phyloP scores from a whole-genome alignment of 1,284 basidiomycete species.

The Agaricales sp. region DNA sequence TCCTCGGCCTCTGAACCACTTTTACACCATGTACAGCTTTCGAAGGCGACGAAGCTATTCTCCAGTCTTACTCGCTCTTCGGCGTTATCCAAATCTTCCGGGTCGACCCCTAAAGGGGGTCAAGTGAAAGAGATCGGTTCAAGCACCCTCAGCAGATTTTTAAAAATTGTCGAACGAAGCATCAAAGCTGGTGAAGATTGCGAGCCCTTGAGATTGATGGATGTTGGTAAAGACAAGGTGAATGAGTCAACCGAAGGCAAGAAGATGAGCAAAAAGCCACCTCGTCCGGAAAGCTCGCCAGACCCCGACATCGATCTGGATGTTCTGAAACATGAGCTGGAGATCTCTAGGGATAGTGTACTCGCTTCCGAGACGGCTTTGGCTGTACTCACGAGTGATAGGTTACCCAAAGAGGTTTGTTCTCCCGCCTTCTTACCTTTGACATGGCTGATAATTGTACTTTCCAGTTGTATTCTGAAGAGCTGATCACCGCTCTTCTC shows the following conservation, averaged over 20 bases:
- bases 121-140: constrained; percentile 59
- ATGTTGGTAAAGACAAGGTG: constrained; percentile 25
- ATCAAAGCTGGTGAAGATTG: constrained; percentile 65
- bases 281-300: constrained; percentile 16
- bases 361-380: constrained; percentile 78
- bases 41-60: constrained; percentile 61
- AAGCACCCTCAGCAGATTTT: constrained; percentile 45
- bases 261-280: constrained; percentile 19
- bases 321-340: constrained; percentile 36
- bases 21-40: constrained; percentile 47
- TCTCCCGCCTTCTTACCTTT: neutral
- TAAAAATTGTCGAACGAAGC: constrained; percentile 71
- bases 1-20: constrained; percentile 47
- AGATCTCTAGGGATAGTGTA: constrained; percentile 58
- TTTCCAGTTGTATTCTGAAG: constrained; percentile 81
- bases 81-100: constrained; percentile 27
- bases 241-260: constrained; percentile 28
- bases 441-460: neutral
- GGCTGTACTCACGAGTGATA: constrained; percentile 65
- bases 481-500: constrained; percentile 76
- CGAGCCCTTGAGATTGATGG: constrained; percentile 48
- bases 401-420: constrained; percentile 74
- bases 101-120: constrained; percentile 38
- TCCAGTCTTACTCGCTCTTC: constrained; percentile 52
- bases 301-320: constrained; percentile 42